Base-by-base conservation (phyloP, 1,284 basidiomycete species). In the Inonotus hispidus region DNA sequence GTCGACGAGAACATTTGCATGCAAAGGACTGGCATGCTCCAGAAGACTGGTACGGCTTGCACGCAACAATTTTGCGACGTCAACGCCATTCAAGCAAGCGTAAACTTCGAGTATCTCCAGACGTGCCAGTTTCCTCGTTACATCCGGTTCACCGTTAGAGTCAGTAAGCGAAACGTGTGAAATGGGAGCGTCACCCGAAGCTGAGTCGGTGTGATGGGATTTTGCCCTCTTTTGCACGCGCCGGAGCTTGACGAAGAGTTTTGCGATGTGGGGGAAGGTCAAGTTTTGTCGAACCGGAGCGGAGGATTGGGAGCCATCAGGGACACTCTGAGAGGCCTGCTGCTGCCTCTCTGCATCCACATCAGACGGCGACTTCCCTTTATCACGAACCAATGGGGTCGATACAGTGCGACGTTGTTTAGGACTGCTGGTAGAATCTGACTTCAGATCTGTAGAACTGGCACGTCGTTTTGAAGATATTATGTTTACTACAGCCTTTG, bases 61-160 rank as follows among this genome's bases (percentile, higher is more conserved):
- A 13, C 83, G 73, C 53, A 90, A 72, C 10, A 90, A 75, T 62
- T 78, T 81, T 21, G 70, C 68, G 29, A 81, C 75, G 66, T 89
- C 85, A 37, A 90, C 88, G 1, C 79, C 88, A 56, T 81, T 83
- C 13, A 72, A 73, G 67, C 88, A 90, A 6, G 81, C 71, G 66
- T 81, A 89, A 13, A 74, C 70, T 63, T 87, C 83, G 13, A 68
- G 72, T 29, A 79, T 78, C 55, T 73, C 75, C 25, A 87, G 70
- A 0, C 63, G 57, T 41, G 61, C 65, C n/a, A 45, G 59, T 25
- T 64, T 56, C 54, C 56, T 64, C n/a, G 38, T 53, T 14, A 50
- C 50, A 11, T 62, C 60, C 23, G 60, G 52, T 11, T 58, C 56
- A 8, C 29, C 55, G n/a, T 45, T 37, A 76, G 73, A 16, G 81